phyloP scores from a whole-genome alignment of 805 yeast genomes.

The Blastobotrys peoriensis region DNA sequence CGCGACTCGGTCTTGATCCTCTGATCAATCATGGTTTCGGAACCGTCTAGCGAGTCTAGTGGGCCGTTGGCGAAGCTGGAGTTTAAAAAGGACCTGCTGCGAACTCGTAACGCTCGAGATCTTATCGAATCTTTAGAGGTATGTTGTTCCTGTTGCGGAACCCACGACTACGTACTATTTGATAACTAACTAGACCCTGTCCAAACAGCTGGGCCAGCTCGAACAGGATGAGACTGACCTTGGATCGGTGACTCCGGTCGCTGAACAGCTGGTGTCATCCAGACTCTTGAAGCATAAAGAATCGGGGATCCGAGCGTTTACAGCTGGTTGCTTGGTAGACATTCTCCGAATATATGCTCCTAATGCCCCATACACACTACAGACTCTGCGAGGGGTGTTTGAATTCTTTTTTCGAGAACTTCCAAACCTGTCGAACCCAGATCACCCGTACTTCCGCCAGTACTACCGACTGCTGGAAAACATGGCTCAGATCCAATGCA shows the following conservation, averaged over 20 bases:
- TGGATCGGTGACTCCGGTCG: slow-evolving; percentile 39
- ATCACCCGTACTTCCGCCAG: slow-evolving; percentile 56
- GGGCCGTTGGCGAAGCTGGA: neutral
- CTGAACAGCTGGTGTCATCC: slow-evolving; percentile 48
- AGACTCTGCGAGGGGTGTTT: slow-evolving; percentile 59
- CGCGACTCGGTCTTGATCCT: slow-evolving; percentile 3
- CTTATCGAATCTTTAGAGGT: slow-evolving; percentile 6
- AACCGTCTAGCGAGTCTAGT: neutral
- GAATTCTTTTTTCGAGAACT: slow-evolving; percentile 61
- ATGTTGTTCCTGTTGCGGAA: neutral
- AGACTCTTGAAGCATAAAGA: slow-evolving; percentile 59
- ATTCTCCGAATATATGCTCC: slow-evolving; percentile 77
- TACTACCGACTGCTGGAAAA: slow-evolving; percentile 60
- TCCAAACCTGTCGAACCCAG: slow-evolving; percentile 41
- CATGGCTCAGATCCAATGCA: slow-evolving; percentile 68
- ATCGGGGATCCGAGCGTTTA: slow-evolving; percentile 59
- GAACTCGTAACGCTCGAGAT: neutral
- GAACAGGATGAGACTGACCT: slow-evolving; percentile 57
- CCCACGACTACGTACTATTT: slow-evolving; percentile 1
- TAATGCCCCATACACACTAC: slow-evolving; percentile 75
- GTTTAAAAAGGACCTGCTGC: slow-evolving; percentile 2
- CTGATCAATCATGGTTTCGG: no score
- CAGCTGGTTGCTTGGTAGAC: slow-evolving; percentile 71
- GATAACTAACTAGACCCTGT: slow-evolving; percentile 39
- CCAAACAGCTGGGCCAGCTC: slow-evolving; percentile 55